Base-by-base conservation (phyloP, 176 grass and related monocot genomes). In the Oryza rufipogon region DNA sequence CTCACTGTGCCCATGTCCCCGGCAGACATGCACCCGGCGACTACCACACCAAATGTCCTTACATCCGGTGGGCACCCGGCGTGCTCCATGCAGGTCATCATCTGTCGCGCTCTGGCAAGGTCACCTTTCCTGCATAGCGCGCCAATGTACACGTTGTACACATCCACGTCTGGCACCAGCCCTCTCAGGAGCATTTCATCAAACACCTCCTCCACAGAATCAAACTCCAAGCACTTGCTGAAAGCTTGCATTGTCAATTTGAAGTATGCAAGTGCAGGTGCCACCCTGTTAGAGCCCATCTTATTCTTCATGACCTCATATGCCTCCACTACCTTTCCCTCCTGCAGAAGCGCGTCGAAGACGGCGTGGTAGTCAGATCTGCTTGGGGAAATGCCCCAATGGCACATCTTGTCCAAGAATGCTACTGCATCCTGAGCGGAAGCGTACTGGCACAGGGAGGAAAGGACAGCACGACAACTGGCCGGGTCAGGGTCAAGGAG, bases 111-210 rank as follows among this genome's bases (percentile, higher is more conserved):
- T 84, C 85, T 66, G 11, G 84, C 45, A 7, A 91, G 28, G 78
- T 96, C 84, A 19, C 77, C 94, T 48, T 70, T 83, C 47, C 78
- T 86, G 79, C 78, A 85, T 23, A 88, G 84, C 54, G 73, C 81
- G 20, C 73, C 74, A 34, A 87, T 68, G 79, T 91, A 96, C 44
- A 44, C 66, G 10, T 83, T 66, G 87, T 85, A 93, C 65, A 83
- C 86, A 49, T 38, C 67, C 11, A 65, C 34, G 73, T 76, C 82
- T 1, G 90, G 93, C 51, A 89, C 64, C 54, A 91, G 38, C 48
- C 94, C 94, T 1, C 77, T 68, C 11, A 93, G 66, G 66, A 95
- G 90, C 70, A 96, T 93, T 91, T 91, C 91, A 81, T 96, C 94
- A 38, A 97, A 94, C 78, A 83, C 78, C 74, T 92, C 79, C 15